A percentile compares a stretch with the other conserved stretches of the same genome.
Conservation (phyloP, 2,329 filamentous ascomycete genomes). For the Emergomyces pasteurianus region DNA sequence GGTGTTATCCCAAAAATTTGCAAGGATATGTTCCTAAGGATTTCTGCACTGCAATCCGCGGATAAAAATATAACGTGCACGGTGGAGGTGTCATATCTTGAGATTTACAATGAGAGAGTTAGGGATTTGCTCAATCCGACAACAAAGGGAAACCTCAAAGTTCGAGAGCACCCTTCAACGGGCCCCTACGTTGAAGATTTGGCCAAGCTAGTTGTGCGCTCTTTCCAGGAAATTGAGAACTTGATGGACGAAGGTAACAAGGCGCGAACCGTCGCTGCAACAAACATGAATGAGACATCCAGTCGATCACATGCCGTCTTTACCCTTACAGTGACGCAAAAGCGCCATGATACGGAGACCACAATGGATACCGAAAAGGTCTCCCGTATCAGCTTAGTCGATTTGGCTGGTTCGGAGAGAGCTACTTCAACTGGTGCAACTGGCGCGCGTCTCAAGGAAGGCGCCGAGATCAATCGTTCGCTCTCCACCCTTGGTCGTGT, state of each 20-base stretch:
- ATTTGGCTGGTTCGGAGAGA: slow-evolving; percentile 94
- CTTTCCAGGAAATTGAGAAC: slow-evolving; percentile 90
- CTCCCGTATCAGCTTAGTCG: slow-evolving; percentile 93
- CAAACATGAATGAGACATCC: slow-evolving; percentile 99
- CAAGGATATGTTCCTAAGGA: slow-evolving; percentile 91
- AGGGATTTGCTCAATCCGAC: slow-evolving; percentile 89
- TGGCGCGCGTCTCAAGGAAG: slow-evolving; percentile 87
- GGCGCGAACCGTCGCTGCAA: slow-evolving; percentile 90
- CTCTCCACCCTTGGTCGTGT: slow-evolving; percentile 93
- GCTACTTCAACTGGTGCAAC: slow-evolving; percentile 96
- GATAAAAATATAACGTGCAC: slow-evolving; percentile 77
- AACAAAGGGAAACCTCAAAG: slow-evolving; percentile 92
- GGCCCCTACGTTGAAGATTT: slow-evolving; percentile 97
- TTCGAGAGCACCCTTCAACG: slow-evolving; percentile 93
- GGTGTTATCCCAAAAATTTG: slow-evolving; percentile 97
- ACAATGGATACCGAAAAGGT: slow-evolving; percentile 98
- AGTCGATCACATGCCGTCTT: slow-evolving; percentile 98
- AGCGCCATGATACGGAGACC: slow-evolving; percentile 78
- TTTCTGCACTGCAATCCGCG: slow-evolving; percentile 52
- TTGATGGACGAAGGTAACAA: slow-evolving; percentile 99
- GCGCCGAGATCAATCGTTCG: slow-evolving; percentile 95
- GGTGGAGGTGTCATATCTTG: slow-evolving; percentile 94
- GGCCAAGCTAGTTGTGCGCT: slow-evolving; percentile 84
- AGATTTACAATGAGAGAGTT: slow-evolving; percentile 98
- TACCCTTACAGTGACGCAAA: slow-evolving; percentile 89